phyloP scores from a whole-genome alignment of 345 rosid genomes.

The Isatis tinctoria region DNA sequence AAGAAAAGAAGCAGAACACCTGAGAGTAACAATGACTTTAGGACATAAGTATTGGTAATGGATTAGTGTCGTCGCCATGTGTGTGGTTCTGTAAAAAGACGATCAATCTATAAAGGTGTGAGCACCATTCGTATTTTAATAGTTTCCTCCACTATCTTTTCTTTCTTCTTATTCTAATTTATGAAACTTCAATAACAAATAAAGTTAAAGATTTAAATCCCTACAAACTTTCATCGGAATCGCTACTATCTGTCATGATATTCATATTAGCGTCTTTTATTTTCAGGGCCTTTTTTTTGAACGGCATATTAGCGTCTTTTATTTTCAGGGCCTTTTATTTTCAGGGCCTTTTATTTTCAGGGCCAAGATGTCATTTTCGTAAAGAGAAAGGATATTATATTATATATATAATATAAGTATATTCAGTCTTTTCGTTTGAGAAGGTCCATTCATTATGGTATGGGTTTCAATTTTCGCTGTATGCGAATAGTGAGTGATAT shows the following conservation, averaged over 20 bases:
- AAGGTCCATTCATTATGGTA: conserved; percentile 26
- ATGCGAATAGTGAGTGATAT: conserved; percentile 5
- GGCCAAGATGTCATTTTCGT: conserved; percentile 16
- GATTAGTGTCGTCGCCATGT: conserved; percentile 23
- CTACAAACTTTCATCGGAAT: not conserved
- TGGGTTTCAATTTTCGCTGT: conserved; percentile 18
- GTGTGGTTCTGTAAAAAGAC: conserved; percentile 19
- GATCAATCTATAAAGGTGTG: conserved; percentile 26
- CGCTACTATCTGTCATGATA: conserved; percentile 23
- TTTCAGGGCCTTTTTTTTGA: too few relatives aligned
- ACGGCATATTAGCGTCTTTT: too few relatives aligned
- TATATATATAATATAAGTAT: conserved; percentile 1
- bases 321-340: too few relatives aligned
- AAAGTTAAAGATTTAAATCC: not conserved
- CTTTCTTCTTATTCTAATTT: conserved; percentile 3
- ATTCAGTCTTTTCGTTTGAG: conserved; percentile 27
- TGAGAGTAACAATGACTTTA: conserved; percentile 35
- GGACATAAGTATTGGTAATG: conserved; percentile 11
- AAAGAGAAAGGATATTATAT: conserved; percentile 1
- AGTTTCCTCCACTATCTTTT: conserved; percentile 30
- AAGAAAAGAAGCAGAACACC: conserved; percentile 24
- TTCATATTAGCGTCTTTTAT: not conserved
- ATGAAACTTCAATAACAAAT: not conserved
- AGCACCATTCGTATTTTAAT: conserved; percentile 20
- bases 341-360: too few relatives aligned